Base-by-base conservation (phyloP, 2,329 filamentous ascomycete genomes). In the Chaetothyriales sp. region DNA sequence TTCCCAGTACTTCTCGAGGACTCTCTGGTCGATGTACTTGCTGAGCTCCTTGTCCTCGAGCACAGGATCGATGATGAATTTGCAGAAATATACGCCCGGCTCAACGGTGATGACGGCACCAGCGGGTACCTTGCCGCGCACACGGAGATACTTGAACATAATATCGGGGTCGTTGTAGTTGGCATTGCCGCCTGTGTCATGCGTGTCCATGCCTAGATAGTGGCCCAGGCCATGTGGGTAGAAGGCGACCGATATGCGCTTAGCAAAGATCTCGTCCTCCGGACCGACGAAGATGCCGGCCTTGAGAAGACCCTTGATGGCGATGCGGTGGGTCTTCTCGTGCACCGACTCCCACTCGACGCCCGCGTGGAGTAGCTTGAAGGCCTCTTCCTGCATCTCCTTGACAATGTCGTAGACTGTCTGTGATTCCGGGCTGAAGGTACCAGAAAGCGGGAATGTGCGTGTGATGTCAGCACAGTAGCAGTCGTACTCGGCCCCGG, bases 401-500 rank as follows among this genome's bases (percentile, higher is more conserved):
- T 85, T 73, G 2, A 95, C 89, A 22, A 92, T 74, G 46, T 78
- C 74, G 65, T 95, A 89, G 49, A 95, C 82, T 8, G 79, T 77
- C 47, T 77, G 76, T 0, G 83, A 82, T 64, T 90, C 84, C 13
- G 74, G 66, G 0, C 80, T 78, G 60, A 88, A 94, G 0, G 70
- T 70, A 5, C 86, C 85, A 13, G 76, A 77, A 19, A 95, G 70
- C 4, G 90, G 90, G 58, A 95, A 81, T 0, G 89, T 92, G 40
- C 90, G 80, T 0, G 92, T 97, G 25, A 97, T 81, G 66, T 97
- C 90, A 52, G 85, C 86, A 28, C 88, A 88, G 66, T 98, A 97
- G 60, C 85, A 83, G 47, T 81, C 71, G 69, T 82, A 94, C 67
- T 97, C 90, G 58, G 82, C 85, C 2, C 88, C 89, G 1, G 90